Evolutionary conservation across 2,329 filamentous ascomycete species (phyloP).

Genomic region (Tolypocladium ophioglossoides): DNA sequence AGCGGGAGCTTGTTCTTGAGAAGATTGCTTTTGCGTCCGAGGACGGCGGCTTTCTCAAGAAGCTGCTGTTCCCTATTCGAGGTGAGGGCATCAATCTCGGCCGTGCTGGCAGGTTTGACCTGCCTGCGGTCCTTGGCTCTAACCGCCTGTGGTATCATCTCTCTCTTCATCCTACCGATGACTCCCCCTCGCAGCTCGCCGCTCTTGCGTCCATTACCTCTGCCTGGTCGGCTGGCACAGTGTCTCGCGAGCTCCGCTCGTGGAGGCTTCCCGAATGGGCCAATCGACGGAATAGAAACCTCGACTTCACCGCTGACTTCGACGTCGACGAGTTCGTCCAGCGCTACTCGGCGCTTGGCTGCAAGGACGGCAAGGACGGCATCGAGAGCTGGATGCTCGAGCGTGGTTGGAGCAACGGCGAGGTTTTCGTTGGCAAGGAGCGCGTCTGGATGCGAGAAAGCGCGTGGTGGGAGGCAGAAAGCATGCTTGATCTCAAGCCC

Average conservation of each 20-base stretch:
- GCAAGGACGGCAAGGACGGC: constrained; percentile 80
- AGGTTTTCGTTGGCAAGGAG: constrained; percentile 83
- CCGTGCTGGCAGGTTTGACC: constrained; percentile 66
- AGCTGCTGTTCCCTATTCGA: constrained; percentile 67
- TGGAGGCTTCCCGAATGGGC: constrained; percentile 97
- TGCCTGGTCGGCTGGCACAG: constrained; percentile 84
- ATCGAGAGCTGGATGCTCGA: constrained; percentile 92
- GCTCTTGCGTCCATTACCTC: constrained; percentile 62
- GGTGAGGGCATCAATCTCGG: constrained; percentile 75
- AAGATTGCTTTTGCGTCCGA: constrained; percentile 78
- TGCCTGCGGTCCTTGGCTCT: constrained; percentile 62
- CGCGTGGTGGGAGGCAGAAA: constrained; percentile 97
- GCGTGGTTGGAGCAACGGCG: constrained; percentile 95
- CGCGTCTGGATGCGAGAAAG: constrained; percentile 91
- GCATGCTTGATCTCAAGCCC: constrained; percentile 83
- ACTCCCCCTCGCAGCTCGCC: constrained; percentile 65
- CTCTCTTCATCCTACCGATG: constrained; percentile 82
- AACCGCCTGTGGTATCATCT: constrained; percentile 95
- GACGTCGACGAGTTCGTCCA: constrained; percentile 85
- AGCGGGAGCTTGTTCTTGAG: constrained; percentile 72
- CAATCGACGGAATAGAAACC: constrained; percentile 78
- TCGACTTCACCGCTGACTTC: constrained; percentile 96
- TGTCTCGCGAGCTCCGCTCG: constrained; percentile 83
- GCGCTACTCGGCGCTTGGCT: constrained; percentile 75
- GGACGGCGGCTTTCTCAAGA: constrained; percentile 70